Conservation (phyloP, 2,329 filamentous ascomycete species). For the Tothia fuscella region DNA sequence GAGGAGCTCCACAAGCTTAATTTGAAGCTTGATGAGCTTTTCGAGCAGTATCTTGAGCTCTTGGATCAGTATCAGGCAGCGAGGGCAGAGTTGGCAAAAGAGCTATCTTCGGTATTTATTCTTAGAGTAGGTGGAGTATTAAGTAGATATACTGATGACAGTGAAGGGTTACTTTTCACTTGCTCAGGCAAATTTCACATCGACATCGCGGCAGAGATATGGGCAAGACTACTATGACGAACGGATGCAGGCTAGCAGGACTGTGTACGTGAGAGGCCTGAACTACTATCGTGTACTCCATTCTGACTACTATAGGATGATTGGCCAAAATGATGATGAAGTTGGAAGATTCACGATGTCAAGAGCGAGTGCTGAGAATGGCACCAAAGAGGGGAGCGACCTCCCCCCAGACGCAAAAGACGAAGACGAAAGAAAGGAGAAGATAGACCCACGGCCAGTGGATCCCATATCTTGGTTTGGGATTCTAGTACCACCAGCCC, state of each 20-base stretch:
- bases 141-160: neutral
- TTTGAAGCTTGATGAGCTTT: constrained; percentile 44
- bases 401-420: no score
- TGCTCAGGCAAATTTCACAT: constrained; percentile 64
- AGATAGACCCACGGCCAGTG: constrained; percentile 12
- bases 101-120: constrained; percentile 41
- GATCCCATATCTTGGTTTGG: constrained; percentile 50
- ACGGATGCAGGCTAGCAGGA: constrained; percentile 52
- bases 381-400: no score
- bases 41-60: constrained; percentile 53
- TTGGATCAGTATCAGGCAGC: constrained; percentile 56
- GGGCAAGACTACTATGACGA: constrained; percentile 62
- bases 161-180: constrained; percentile 38
- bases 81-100: constrained; percentile 39
- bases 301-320: no score
- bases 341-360: no score
- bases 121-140: neutral
- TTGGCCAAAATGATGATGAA: no score
- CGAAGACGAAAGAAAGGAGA: neutral
- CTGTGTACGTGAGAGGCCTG: constrained; percentile 36
- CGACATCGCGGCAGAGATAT: constrained; percentile 51
- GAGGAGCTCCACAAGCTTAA: neutral
- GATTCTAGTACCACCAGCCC: constrained; percentile 36
- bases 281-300: no score
- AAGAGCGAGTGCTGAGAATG: no score